Percentiles rank a stretch among this genome's conserved stretches.
phyloP scores from a whole-genome alignment of 2,329 filamentous ascomycete species.

The Talaromyces sp. region DNA sequence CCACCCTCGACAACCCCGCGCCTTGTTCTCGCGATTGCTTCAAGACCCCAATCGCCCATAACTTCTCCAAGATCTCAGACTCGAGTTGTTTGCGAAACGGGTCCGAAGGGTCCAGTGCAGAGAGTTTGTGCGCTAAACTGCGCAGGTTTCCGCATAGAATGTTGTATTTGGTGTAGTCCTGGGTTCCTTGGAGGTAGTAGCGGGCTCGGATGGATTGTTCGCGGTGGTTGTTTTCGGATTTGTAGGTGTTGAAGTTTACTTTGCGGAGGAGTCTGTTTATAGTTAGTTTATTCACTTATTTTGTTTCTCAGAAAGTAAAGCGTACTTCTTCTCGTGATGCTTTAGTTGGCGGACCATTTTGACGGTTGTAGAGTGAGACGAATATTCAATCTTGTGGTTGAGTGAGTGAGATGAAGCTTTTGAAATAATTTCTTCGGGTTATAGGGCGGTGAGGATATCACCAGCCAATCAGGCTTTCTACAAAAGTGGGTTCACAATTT shows the following conservation, averaged over 20 bases:
- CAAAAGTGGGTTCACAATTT: background rate
- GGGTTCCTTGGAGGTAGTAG: slow-evolving; percentile 85
- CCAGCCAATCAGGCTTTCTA: background rate
- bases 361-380: background rate
- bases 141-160: slow-evolving; percentile 72
- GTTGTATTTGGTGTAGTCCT: slow-evolving; percentile 71
- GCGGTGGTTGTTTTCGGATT: slow-evolving; percentile 80
- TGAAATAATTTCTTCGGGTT: slow-evolving; percentile 6
- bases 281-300: background rate
- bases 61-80: slow-evolving; percentile 79
- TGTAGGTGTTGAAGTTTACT: slow-evolving; percentile 93
- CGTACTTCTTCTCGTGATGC: slow-evolving; percentile 82
- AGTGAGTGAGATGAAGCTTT: background rate
- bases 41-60: slow-evolving; percentile 87
- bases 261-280: slow-evolving; percentile 64
- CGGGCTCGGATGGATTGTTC: slow-evolving; percentile 72
- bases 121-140: slow-evolving; percentile 82
- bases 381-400: background rate
- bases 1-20: slow-evolving; percentile 64
- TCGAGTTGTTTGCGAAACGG: slow-evolving; percentile 78
- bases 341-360: slow-evolving; percentile 92
- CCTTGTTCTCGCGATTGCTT: slow-evolving; percentile 69
- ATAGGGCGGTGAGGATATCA: slow-evolving; percentile 5
- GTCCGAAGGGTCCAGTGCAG: slow-evolving; percentile 72
- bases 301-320: slow-evolving; percentile 9